Evolutionary conservation across 2,329 filamentous ascomycete species (phyloP), one percentile per base, ranked within the genome.

Genomic region (Pseudopithomyces chartarum): DNA sequence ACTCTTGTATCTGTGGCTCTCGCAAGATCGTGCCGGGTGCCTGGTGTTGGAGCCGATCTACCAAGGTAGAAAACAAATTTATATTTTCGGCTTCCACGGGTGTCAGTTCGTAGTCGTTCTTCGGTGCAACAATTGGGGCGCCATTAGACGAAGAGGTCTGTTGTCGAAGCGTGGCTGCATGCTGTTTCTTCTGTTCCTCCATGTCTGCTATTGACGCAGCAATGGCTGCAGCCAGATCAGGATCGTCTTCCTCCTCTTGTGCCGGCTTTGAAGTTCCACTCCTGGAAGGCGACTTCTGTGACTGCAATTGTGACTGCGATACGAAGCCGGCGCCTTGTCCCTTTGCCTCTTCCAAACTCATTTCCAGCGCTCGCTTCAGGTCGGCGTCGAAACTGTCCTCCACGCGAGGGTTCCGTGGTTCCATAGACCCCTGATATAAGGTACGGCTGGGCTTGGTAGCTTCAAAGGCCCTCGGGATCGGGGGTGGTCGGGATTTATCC

Each of bases 51-150:
- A 99, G 80, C 33, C 96, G 87, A 73, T 99, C 95, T 11, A 99
- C 95, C 36, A 99, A 80, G 0, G 95, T 97, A 0, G 95, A 85
- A 71, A 99, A 98, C 1, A 99, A 81, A 69, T 97, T 97, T 74
- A 99, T 99, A 66, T 98, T 98, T 75, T 99, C 95, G 0, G 93
- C 92, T 77, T 99, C 95, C 0, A 96, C 90, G 0, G 91, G 89
- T 0, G 91, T 96, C 52, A 99, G 83, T 77, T 99, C 95, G 73
- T 97, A 97, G 66, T 97, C 92, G 67, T 93, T 96, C 79, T 94
- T 96, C 1, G 91, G 90, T 42, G 81, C 80, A n/a, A 84, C 79
- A 22, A 82, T 73, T 11, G 82, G 76, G 2, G 80, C 74, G 15
- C 80, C 76, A 23, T 81, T 79, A 1, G 82, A 79, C 36, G 80